These are phyloP conservation scores for Fusarium euwallaceae DNA, from an alignment of 2,329 filamentous ascomycete genomes.

Conservation along the genomic window DNA sequence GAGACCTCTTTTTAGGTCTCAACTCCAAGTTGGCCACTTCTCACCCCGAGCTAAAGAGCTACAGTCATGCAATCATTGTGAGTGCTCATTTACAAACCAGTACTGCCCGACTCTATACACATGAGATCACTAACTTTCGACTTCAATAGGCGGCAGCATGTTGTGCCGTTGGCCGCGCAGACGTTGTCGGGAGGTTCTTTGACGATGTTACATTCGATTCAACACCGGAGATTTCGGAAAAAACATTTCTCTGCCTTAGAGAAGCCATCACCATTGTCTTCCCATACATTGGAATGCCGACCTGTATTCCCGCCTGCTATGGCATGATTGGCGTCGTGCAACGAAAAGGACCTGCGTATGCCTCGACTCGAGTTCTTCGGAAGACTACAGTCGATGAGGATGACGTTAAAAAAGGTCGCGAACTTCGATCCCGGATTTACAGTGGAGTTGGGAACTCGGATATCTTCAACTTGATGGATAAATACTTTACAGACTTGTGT, in stretches of 20 bases:
- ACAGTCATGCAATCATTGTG: constrained; percentile 26
- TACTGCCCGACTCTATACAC: too few species aligned
- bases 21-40: constrained; percentile 8
- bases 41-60: constrained; percentile 5
- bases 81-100: neutral
- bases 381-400: constrained; percentile 26
- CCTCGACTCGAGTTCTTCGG: constrained; percentile 24
- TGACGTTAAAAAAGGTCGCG: constrained; percentile 15
- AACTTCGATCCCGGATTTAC: constrained; percentile 28
- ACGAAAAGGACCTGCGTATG: constrained; percentile 25
- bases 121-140: neutral
- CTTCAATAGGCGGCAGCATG: constrained; percentile 23
- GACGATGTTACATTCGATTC: constrained; percentile 28
- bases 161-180: constrained; percentile 31
- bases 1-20: constrained; percentile 14
- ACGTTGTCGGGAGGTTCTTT: constrained; percentile 28
- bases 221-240: constrained; percentile 18
- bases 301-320: constrained; percentile 34
- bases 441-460: constrained; percentile 30
- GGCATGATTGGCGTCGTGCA: constrained; percentile 37
- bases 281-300: constrained; percentile 34
- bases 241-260: constrained; percentile 16
- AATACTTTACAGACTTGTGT: constrained; percentile 34
- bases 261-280: constrained; percentile 35
- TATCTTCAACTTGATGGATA: constrained; percentile 32